Base-by-base conservation (phyloP, 2,329 filamentous ascomycete species). In the Ceratocystis lukuohia region DNA sequence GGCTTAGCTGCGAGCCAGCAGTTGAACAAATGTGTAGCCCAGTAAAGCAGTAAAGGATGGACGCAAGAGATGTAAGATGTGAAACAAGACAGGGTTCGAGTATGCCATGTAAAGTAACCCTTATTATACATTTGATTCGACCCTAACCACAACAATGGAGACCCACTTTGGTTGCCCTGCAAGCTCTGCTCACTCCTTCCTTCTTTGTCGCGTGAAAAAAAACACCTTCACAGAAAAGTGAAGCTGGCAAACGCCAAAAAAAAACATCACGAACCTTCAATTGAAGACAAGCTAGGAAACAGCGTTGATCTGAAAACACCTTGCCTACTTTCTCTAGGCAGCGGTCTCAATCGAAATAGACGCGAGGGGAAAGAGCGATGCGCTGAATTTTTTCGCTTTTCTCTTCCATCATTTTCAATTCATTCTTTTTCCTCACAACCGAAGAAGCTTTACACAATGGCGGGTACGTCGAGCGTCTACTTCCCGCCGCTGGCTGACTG, bases 401-500 rank as follows among this genome's bases (percentile, higher is more conserved):
- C 10, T 59, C 56, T 33, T 33, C 46, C 37, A 41, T 41, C 10
- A 12, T 41, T 56, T 63, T 7, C 20, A 8, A 7, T 22, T 17
- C 41, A n/a, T 44, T 46, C 22, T 48, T 48, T 48, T 15, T 53
- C 15, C 25, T 50, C 48, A 20, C 56, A 44, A 63, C 62, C 37
- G 37, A 41, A 41, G 10, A 41, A 37, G 56, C 56, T 17, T 37
- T n/a, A 59, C 30, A 20, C 61, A 61, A 91, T 91, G 88, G 87
- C 85, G 79, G 82, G 86, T 76, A 78, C 84, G 74, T 82, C 84
- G 73, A 86, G 88, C 77, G 80, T 83, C 75, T 94, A 92, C 78
- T 88, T 95, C 73, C 90, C 92, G 73, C 85, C 91, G 73, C 81
- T 96, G 76, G 88, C 91, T 76, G 86, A 88, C 74, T 95, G 90